phyloP scores from a whole-genome alignment of 805 yeast species.

The Yarrowia keelungensis region DNA sequence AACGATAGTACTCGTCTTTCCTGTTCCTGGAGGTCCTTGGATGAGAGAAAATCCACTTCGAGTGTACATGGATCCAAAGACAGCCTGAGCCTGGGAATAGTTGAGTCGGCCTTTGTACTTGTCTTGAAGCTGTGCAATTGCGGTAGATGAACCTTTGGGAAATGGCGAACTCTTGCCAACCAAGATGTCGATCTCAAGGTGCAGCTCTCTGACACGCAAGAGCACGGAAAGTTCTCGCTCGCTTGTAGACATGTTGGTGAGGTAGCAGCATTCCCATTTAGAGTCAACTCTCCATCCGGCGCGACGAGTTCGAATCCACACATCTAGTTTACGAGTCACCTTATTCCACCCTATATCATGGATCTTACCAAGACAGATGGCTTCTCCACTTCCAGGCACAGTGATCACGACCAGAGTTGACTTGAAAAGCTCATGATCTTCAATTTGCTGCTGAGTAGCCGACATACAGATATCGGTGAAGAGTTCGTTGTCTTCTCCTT shows the following conservation, averaged over 20 bases:
- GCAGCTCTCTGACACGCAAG: neutral
- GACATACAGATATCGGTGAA: neutral
- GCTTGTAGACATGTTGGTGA: neutral
- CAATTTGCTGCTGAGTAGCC: neutral
- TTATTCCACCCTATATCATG: neutral
- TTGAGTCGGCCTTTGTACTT: conserved; percentile 1
- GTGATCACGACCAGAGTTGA: neutral
- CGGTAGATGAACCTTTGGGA: neutral
- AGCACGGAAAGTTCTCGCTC: neutral
- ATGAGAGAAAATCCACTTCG: neutral
- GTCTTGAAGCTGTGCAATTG: neutral
- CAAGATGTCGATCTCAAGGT: neutral
- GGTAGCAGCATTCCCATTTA: neutral
- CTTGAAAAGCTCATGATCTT: neutral
- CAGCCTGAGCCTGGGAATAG: neutral
- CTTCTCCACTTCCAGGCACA: conserved; percentile 3
- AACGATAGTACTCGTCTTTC: conserved; percentile 12
- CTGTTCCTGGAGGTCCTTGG: conserved; percentile 25
- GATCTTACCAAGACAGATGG: conserved; percentile 1
- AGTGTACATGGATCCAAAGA: neutral
- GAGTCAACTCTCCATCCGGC: neutral
- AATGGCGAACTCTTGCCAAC: neutral
- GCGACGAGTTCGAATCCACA: neutral
- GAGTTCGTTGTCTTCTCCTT: neutral
- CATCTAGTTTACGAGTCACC: neutral